Base-by-base conservation (phyloP, 2,329 filamentous ascomycete species). In the Periconia sp. region DNA sequence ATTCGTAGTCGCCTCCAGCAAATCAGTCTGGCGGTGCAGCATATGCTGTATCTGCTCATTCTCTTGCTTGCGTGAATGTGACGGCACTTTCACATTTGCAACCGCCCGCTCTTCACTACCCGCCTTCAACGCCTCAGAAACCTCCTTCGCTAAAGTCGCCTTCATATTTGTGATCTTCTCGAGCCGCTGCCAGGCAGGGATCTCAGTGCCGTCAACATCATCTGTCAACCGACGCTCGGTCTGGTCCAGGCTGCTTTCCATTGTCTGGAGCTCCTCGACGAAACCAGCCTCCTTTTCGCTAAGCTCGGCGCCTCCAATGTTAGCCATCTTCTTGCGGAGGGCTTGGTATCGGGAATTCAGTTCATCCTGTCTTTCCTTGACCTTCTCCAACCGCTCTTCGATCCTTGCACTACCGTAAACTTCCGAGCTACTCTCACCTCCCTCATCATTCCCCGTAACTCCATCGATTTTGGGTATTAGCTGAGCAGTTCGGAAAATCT, bases 391-490 rank as follows among this genome's bases (percentile, higher is more conserved):
- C 8, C 86, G 79, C 18, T 77, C 71, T 43, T 85, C 80, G 29
- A 89, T 79, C 51, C 79, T 78, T 37, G 76, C 75, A 36, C 81
- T 79, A 43, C 78, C 80, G 9, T 73, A 68, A 6, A 68, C 48
- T 5, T 73, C 68, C 6, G 74, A 74, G 30, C 78, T 73, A 15
- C 74, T 74, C 22, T 76, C 72, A 16, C 32, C 32, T 16, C 43
- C 37, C 15, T 75, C 74, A 44, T 85, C 82, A 30, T 79, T 78
- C 3, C 82, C 83, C 5, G 80, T 83, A 44, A 89, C 81, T 28
- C 76, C 76, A 51, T 91, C 86, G 21, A 91, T 82, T 54, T 82
- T 82, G 26, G 76, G 73, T 61, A 82, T 83, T 28, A 89, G 78
- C 56, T 87, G 81, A 40, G 83, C 81, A 19, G 82, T 84, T 54